phyloP scores from a whole-genome alignment of 2,329 filamentous ascomycete species.

The Beauveria sp. region DNA sequence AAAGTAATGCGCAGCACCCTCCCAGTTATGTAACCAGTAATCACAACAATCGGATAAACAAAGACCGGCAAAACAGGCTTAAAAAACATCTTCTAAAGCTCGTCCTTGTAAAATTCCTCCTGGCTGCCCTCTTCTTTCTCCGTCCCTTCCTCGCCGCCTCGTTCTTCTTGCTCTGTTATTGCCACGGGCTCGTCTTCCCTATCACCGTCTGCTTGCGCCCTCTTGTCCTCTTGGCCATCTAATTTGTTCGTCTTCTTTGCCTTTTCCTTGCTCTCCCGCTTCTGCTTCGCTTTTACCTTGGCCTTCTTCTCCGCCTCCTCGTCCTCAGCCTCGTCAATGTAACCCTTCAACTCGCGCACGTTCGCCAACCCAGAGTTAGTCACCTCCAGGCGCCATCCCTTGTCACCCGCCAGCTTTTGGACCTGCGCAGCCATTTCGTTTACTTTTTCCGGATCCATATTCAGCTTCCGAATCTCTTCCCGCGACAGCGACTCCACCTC shows the following conservation, averaged over 20 bases:
- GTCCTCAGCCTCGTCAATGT: slow-evolving; percentile 38
- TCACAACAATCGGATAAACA: too few relatives aligned
- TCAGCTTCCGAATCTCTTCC: slow-evolving; percentile 60
- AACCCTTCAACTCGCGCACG: slow-evolving; percentile 57
- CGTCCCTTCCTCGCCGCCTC: slow-evolving; percentile 11
- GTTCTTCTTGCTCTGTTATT: slow-evolving; percentile 3
- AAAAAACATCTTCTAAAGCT: slow-evolving; percentile 30
- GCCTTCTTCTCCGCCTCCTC: slow-evolving; percentile 13
- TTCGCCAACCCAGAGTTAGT: slow-evolving; percentile 56
- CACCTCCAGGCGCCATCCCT: slow-evolving; percentile 74
- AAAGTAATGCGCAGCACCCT: too few relatives aligned
- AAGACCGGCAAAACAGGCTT: too few relatives aligned
- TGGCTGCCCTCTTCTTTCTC: slow-evolving; percentile 34
- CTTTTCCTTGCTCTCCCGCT: slow-evolving; percentile 10
- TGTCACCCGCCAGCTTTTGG: slow-evolving; percentile 59
- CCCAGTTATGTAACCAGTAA: too few relatives aligned
- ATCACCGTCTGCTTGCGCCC: neutral
- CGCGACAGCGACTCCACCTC: slow-evolving; percentile 52
- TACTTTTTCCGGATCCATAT: slow-evolving; percentile 58
- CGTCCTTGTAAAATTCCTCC: slow-evolving; percentile 46
- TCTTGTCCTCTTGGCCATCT: neutral
- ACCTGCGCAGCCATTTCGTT: slow-evolving; percentile 63
- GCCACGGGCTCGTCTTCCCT: slow-evolving; percentile 21
- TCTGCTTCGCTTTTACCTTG: neutral
- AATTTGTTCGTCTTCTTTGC: slow-evolving; percentile 11